These are phyloP conservation scores for Dioszegia crocea DNA, from an alignment of 768 basidiomycete species.

Conservation along the genomic window DNA sequence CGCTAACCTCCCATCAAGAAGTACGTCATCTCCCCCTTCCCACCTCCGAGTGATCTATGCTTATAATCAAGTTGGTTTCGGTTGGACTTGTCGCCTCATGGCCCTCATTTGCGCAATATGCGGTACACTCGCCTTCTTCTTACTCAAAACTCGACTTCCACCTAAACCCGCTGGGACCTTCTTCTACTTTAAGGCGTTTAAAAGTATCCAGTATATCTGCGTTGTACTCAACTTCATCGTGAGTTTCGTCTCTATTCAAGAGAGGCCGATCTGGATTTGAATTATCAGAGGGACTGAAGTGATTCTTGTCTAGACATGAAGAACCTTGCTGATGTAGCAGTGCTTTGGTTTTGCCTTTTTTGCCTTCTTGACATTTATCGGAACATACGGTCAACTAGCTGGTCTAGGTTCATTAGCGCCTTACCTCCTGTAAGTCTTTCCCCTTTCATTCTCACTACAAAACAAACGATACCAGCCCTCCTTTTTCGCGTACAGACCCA, in stretches of 20 bases:
- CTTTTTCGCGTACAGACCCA: no score
- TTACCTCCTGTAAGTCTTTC: slow-evolving; percentile 11
- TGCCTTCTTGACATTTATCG: slow-evolving; percentile 20
- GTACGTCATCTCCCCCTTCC: neutral
- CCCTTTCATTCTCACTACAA: neutral
- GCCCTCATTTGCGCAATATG: slow-evolving; percentile 14
- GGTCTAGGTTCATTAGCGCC: slow-evolving; percentile 18
- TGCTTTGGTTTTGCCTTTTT: slow-evolving; percentile 23
- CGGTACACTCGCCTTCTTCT: slow-evolving; percentile 16
- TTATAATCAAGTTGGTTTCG: slow-evolving; percentile 26
- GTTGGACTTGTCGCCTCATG: slow-evolving; percentile 28
- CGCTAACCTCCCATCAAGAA: slow-evolving; percentile 8
- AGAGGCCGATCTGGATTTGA: neutral
- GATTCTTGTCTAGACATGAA: neutral
- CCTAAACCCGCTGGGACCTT: slow-evolving; percentile 28
- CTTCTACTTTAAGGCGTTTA: slow-evolving; percentile 24
- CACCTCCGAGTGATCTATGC: neutral
- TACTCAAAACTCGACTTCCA: slow-evolving; percentile 27
- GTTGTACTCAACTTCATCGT: slow-evolving; percentile 16
- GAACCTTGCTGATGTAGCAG: slow-evolving; percentile 3
- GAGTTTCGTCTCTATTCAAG: neutral
- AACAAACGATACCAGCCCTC: no score
- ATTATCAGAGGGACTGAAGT: no score
- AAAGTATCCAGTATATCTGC: slow-evolving; percentile 12
- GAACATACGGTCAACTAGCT: slow-evolving; percentile 21